A percentile compares a stretch with the other conserved stretches of the same genome.
phyloP scores from a whole-genome alignment of 192 early-diverging fungal species.

The Glomus cerebriforme region DNA sequence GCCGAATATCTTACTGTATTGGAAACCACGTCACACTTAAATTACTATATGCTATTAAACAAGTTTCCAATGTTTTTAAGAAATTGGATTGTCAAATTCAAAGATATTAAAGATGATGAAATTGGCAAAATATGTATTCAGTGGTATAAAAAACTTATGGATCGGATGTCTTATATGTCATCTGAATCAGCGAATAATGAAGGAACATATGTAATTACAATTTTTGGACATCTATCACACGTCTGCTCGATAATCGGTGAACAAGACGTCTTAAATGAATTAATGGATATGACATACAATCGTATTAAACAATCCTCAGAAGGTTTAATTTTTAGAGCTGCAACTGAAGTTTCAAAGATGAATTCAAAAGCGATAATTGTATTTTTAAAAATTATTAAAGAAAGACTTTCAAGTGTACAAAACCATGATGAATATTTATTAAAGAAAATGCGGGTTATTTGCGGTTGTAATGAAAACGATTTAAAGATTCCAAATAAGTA shows the following conservation, averaged over 20 bases:
- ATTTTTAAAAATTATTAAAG: neutral
- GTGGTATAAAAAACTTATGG: neutral
- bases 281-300: neutral
- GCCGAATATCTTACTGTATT: neutral
- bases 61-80: neutral
- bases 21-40: neutral
- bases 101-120: neutral
- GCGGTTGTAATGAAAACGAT: neutral
- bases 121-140: neutral
- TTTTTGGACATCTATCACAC: neutral
- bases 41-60: neutral
- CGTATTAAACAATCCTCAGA: neutral
- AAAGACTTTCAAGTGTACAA: neutral
- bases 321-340: neutral
- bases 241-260: neutral
- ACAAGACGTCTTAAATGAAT: neutral
- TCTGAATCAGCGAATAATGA: neutral
- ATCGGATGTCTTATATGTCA: neutral
- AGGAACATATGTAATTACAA: neutral
- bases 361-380: neutral
- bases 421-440: neutral
- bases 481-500: neutral
- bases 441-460: neutral
- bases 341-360: neutral
- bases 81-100: neutral